A percentile compares a stretch with the other conserved stretches of the same genome.
Conservation (phyloP, 768 basidiomycete genomes). For the Hypsizygus marmoreus region DNA sequence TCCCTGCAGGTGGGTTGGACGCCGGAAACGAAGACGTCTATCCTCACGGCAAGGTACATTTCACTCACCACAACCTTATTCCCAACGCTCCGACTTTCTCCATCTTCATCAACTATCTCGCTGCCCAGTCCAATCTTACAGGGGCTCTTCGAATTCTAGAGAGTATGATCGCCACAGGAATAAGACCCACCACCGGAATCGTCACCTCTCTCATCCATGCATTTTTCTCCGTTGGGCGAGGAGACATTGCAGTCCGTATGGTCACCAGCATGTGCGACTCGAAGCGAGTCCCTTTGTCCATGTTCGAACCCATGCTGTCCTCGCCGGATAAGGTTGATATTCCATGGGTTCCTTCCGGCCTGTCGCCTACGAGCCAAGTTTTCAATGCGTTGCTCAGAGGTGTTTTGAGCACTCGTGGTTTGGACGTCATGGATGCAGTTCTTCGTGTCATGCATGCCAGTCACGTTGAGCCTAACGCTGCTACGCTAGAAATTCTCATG, state of each 20-base stretch:
- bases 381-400: slow-evolving; percentile 66
- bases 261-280: slow-evolving; percentile 47
- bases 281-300: slow-evolving; percentile 24
- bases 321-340: slow-evolving; percentile 18
- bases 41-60: slow-evolving; percentile 9
- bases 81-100: slow-evolving; percentile 66
- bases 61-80: slow-evolving; percentile 19
- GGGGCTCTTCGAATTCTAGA: slow-evolving; percentile 48
- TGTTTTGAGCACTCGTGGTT: slow-evolving; percentile 48
- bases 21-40: not conserved
- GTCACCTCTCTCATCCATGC: slow-evolving; percentile 58
- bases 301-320: slow-evolving; percentile 27
- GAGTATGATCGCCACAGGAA: slow-evolving; percentile 43
- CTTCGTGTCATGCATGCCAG: slow-evolving; percentile 57
- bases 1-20: not conserved
- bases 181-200: slow-evolving; percentile 47
- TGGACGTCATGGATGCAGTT: slow-evolving; percentile 46
- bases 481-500: slow-evolving; percentile 59
- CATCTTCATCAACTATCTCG: slow-evolving; percentile 60
- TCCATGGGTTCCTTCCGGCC: slow-evolving; percentile 29
- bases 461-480: slow-evolving; percentile 50
- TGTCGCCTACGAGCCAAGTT: slow-evolving; percentile 45
- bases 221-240: slow-evolving; percentile 49
- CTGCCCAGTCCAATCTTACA: slow-evolving; percentile 42
- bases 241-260: slow-evolving; percentile 52